A percentile compares a stretch with the other conserved stretches of the same genome.
Evolutionary conservation across 1,139 yeast species (phyloP).

Genomic region (Protomyces inouyei): DNA sequence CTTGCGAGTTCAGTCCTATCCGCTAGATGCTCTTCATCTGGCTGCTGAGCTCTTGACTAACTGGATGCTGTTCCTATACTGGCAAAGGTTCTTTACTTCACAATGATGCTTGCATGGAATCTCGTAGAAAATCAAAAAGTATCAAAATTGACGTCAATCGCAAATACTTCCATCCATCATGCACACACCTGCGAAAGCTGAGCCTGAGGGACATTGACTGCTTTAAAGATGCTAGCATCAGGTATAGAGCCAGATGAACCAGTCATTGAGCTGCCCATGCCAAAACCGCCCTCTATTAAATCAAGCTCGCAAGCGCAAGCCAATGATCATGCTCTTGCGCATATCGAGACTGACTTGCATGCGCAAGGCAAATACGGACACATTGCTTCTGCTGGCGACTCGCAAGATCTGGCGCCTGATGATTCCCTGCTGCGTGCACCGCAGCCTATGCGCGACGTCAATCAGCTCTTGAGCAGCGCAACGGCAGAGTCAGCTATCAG

Average conservation of each 20-base stretch:
- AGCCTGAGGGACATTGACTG: not conserved
- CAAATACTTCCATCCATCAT: no score
- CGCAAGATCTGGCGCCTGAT: not conserved
- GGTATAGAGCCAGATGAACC: not conserved
- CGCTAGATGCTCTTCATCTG: not conserved
- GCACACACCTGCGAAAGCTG: no score
- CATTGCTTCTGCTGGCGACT: not conserved
- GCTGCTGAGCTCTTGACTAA: no score
- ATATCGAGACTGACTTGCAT: not conserved
- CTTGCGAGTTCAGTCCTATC: constrained; percentile 42
- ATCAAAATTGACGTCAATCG: not conserved
- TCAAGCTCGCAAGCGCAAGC: not conserved
- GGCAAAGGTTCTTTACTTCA: not conserved
- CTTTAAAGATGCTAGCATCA: not conserved
- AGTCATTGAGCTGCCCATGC: not conserved
- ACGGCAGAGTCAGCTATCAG: not conserved
- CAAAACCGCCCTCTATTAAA: not conserved
- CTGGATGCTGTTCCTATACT: not conserved
- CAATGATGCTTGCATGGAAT: not conserved
- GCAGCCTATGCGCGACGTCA: not conserved
- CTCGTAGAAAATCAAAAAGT: not conserved
- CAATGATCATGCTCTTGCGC: not conserved
- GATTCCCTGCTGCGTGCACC: not conserved
- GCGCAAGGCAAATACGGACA: not conserved
- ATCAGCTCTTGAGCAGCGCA: not conserved